Evolutionary conservation across 2,329 filamentous ascomycete species (phyloP), one percentile per base, ranked within the genome.

Genomic region (Botrytis porri): DNA sequence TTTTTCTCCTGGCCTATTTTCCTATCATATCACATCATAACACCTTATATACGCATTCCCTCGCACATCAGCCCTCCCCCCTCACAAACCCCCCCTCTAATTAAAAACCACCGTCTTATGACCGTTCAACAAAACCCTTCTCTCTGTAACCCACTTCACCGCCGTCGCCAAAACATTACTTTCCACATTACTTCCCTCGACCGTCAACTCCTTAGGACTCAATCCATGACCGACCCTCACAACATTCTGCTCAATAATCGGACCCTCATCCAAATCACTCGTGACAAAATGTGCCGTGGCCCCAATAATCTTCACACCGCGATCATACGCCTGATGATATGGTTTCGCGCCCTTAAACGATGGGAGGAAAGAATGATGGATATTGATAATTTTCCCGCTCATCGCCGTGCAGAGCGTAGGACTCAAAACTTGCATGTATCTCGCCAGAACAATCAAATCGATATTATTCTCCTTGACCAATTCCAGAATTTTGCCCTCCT

Each of bases 351-450:
- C 93, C 86, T 96, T 96, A 88, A 96, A 96, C 16, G 88, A 91
- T 0, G 93, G 93, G 86, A 96, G 82, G 88, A 96, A 96, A 77
- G 88, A 92, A 84, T 96, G 93, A 84, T 96, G 93, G 83, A 96
- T 95, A 84, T 96, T 96, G 90, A 96, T 95, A 84, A 96, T 96
- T 81, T 89, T 90, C 73, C 93, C 93, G 69, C 89, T 92, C 92
- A 96, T 95, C 78, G 89, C 92, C 73, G 86, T 84, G 84, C 93
- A 96, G 59, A 96, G 85, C 14, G 83, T 88, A 0, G 92, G 92
- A 35, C 90, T 92, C 18, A 96, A 86, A 45, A 96, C 92, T 84
- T 96, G 93, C 93, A 96, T 96, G 84, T 96, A 96, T 74, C 93
- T 89, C 10, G 93, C 93, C 64, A 96, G 85, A 1, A 96, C 93